Evolutionary conservation across 345 rosid species (phyloP), one percentile per base, ranked within the genome.

Genomic region (Eucalyptus rudis): DNA sequence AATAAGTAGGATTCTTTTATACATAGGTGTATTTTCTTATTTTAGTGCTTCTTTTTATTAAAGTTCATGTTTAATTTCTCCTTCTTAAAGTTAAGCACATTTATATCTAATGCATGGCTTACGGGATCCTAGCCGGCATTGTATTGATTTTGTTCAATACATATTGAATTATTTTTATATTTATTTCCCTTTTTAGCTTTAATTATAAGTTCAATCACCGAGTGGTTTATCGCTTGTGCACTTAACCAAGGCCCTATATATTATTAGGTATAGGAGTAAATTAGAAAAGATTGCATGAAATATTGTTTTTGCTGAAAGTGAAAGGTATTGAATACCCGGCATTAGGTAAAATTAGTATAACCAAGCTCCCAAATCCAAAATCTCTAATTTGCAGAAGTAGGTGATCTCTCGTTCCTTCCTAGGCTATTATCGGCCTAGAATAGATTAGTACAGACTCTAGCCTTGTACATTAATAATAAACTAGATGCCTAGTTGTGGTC

Each of bases 311-410:
- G 7, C 68, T 62, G 7, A n/a, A 64, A 52, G 56, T 52, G 56
- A 52, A 52, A 52, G 56, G 24, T 52, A 7, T 24, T 10, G 2
- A 51, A 17, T 3, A 20, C 8, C 22, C 9, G 9, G 24, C 2
- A 7, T 19, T 19, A 52, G 10, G 56, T 68, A 33, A 68, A 16
- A 31, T 19, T 33, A 17, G 43, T 16, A 1, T 31, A 31, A 68
- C 0, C 6, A 13, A 68, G 2, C 22, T 31, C 6, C 3, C 0
- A 4, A 68, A 4, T 22, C 2, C 3, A 17, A 31, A 68, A 68
- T 68, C 80, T 68, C 24, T 16, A 17, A 17, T 8, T 68, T 11
- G 10, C 10, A 16, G 6, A 31, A 27, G 13, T 12, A 27, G 31
- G 68, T 56, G 29, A 56, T 5, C 29, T 56, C 29, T 24, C 6